Evolutionary conservation across 805 yeast genomes (phyloP), one percentile per base, ranked within the genome.

Genomic region (Candida insectorum): DNA sequence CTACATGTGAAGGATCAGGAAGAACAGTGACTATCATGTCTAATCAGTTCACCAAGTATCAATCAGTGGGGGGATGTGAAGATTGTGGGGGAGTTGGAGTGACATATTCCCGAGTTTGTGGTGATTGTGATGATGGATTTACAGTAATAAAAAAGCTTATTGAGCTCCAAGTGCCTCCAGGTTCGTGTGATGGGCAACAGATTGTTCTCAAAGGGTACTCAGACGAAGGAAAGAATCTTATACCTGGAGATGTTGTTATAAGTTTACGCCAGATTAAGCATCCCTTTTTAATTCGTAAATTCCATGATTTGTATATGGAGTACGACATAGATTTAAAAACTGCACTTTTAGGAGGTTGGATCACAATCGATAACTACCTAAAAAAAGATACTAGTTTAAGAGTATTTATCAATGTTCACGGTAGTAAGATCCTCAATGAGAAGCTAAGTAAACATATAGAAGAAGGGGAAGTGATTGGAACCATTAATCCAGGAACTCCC

Each of bases 211-310:
- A 69, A n/a, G 75, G 79, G 5, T 79, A 75, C 45, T 85, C 81
- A 0, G 88, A 82, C 48, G 83, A 81, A 52, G 82, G 77, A 0
- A 52, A 71, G 13, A 65, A 69, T 39, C 58, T 76, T 3, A 56
- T 71, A 3, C 83, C 88, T 0, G 89, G 89, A 2, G 85, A 82
- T 51, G 81, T 82, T 5, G 58, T 80, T 3, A 69, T 82, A 7
- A 74, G 71, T 2, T 52, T 82, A 16, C 64, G 65, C 24, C 71
- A 72, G 43, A 39, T 62, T 29, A 45, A 49, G 4, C 69, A 65
- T 42, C 53, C 56, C 7, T 45, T 40, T 13, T 67, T 73, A 35
- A 60, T 60, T 10, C 59, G 82, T 40, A 58, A 53, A 29, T 68
- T 56, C 22, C 51, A 69, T 23, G 75, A 76, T 44, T 52, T 79